These are phyloP conservation scores for Cunninghamia lanceolata DNA, from an alignment of 75 land plant genomes.

Conservation along the genomic window DNA sequence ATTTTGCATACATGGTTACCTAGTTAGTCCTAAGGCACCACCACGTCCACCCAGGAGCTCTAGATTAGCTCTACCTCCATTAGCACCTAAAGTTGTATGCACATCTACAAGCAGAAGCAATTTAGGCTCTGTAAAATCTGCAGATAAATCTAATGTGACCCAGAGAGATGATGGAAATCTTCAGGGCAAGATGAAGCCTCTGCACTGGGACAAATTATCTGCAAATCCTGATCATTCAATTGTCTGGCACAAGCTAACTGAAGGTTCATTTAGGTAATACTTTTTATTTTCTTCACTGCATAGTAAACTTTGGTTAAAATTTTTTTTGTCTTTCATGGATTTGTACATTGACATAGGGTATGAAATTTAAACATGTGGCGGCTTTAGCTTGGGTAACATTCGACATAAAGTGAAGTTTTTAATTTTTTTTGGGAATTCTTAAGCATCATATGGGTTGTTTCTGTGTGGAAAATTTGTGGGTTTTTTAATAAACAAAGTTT, in stretches of 20 bases:
- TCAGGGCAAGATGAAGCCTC: constrained; percentile 66
- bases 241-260: constrained; percentile 88
- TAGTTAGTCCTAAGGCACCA: neutral
- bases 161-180: neutral
- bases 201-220: constrained; percentile 94
- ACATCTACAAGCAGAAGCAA: neutral
- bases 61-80: constrained; percentile 29
- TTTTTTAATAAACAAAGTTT: too few species aligned
- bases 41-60: constrained; percentile 18
- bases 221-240: constrained; percentile 75
- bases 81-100: constrained; percentile 25
- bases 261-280: constrained; percentile 82
- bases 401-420: too few species aligned
- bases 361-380: too few species aligned
- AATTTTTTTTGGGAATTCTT: too few species aligned
- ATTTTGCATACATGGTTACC: too few species aligned
- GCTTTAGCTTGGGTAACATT: too few species aligned
- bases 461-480: too few species aligned
- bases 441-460: too few species aligned
- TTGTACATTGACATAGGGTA: neutral
- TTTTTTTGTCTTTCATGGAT: neutral
- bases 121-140: neutral
- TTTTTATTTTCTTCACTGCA: neutral
- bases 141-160: neutral
- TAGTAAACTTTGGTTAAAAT: neutral